Conservation (phyloP, 768 basidiomycete species). For the Collybia mongolica region DNA sequence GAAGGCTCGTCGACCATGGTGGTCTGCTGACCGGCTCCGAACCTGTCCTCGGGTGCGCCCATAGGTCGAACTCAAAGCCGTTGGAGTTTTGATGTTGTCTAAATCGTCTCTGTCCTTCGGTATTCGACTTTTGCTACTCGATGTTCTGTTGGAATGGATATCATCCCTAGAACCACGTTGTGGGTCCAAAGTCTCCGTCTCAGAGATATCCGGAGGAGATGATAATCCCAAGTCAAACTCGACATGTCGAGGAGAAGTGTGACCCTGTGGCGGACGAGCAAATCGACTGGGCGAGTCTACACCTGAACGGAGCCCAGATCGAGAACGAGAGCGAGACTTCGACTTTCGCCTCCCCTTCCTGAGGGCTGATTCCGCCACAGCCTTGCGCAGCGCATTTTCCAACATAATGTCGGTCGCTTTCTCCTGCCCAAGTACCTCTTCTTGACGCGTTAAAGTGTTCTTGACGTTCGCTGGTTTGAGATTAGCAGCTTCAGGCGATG, state of each 20-base stretch:
- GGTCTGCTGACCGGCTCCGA: constrained; percentile 36
- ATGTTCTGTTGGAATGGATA: constrained; percentile 23
- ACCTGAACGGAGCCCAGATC: constrained; percentile 48
- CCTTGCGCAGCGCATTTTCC: constrained; percentile 25
- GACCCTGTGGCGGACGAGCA: constrained; percentile 44
- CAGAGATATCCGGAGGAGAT: constrained; percentile 10
- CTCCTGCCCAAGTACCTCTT: constrained; percentile 17
- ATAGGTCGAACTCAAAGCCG: constrained; percentile 37
- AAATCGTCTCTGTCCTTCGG: constrained; percentile 60
- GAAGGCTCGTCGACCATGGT: constrained; percentile 55
- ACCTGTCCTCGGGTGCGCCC: constrained; percentile 30
- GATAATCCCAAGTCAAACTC: constrained; percentile 37
- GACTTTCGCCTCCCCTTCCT: constrained; percentile 30
- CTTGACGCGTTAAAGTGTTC: constrained; percentile 9
- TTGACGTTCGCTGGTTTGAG: constrained; percentile 1
- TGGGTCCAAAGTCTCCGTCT: background rate
- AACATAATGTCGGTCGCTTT: constrained; percentile 25
- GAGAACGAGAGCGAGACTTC: constrained; percentile 43
- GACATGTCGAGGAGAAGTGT: constrained; percentile 53
- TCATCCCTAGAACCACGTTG: constrained; percentile 38
- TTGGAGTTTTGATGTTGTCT: constrained; percentile 62
- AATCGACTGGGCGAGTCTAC: constrained; percentile 65
- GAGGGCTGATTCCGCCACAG: constrained; percentile 29
- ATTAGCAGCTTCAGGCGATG: constrained; percentile 50
- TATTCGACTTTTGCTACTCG: constrained; percentile 54